Base-by-base conservation (phyloP, 768 basidiomycete genomes). In the Peribolospora baueri region DNA sequence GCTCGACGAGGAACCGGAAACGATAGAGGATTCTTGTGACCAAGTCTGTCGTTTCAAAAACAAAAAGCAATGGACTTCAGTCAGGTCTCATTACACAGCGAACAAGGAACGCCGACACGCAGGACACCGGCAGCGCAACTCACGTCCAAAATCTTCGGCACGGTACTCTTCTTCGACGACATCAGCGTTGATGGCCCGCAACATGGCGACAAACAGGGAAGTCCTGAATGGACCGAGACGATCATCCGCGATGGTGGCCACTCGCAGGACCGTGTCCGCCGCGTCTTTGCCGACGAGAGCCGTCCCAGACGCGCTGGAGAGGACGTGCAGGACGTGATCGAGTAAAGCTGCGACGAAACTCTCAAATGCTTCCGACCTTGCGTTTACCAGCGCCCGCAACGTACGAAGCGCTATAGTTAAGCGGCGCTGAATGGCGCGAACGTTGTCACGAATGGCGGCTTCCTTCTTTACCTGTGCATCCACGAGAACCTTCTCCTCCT, bases 21-120 rank as follows among this genome's bases (percentile, higher is more conserved):
- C 84, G 78, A 65, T 91, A 82, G 2, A 98, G 71, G 1, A 97
- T 79, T 38, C 93, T 82, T 49, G 84, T 70, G 37, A 90, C 73
- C 41, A 95, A 70, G 5, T 72, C 88, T 88, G 25, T 25, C 25
- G 25, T 25, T 25, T 25, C 25, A 25, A 25, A 25, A 25, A 56
- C 36, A n/a, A 46, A 46, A 5, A 50, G 42, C 5, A 39, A 46
- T 40, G 45, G 41, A 41, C 39, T 9, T 25, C 42, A 37, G 13
- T 42, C 5, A 41, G 38, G 38, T 5, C 1, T 40, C 11, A 14
- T 53, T 52, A 50, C 13, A 66, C 75, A 59, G 43, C 8, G 43
- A 7, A 45, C 43, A 13, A 45, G 43, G 43, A 7, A 45, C 43
- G 43, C 25, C 25, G 25, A 25, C 25, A 51, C 60, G 80, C 80